These are phyloP conservation scores for barley (Hordeum vulgare) DNA, from an alignment of 176 grass and related monocot species.

Conservation along the genomic window MorexV3_pseudomolecules_assembly NC_058522.1:14915581-14916080, in stretches of 20 bases:
- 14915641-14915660: slow-evolving; percentile 2
- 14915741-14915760: slow-evolving; percentile 31
- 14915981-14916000: slow-evolving; percentile 92
- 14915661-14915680: background rate
- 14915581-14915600: background rate
- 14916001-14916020: slow-evolving; percentile 95
- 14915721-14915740: slow-evolving; percentile 13
- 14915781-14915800: slow-evolving; percentile 45
- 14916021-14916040: slow-evolving; percentile 62
- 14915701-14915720: background rate
- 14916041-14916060: slow-evolving; percentile 57
- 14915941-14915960: slow-evolving; percentile 72
- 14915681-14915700: background rate
- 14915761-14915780: slow-evolving; percentile 39
- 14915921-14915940: slow-evolving; percentile 46
- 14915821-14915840: background rate
- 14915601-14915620: slow-evolving; percentile 40
- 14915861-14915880: slow-evolving; percentile 38
- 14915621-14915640: background rate
- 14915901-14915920: background rate
- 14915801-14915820: slow-evolving; percentile 38
- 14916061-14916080: slow-evolving; percentile 65
- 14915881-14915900: slow-evolving; percentile 10
- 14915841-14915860: background rate
- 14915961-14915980: slow-evolving; percentile 58